Conservation (phyloP, 352 stramenopile species). For the Phytophthora multivora region DNA sequence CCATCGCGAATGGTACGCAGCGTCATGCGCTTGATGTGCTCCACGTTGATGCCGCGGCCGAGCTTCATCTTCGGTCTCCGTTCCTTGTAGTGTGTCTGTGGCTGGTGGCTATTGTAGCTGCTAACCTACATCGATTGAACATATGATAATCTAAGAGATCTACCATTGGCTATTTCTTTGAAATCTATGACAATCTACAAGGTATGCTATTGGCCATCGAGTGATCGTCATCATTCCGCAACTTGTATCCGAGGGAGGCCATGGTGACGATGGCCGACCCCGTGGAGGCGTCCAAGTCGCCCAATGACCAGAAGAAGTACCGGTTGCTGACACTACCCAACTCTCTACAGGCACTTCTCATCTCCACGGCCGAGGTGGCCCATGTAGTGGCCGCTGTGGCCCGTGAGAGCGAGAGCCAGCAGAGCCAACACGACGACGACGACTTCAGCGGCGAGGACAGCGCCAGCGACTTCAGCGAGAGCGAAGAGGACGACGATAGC, state of each 20-base stretch:
- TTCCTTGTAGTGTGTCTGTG: slow-evolving; percentile 22
- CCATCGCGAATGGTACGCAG: slow-evolving; percentile 82
- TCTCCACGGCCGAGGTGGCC: slow-evolving; percentile 58
- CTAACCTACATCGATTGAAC: no score
- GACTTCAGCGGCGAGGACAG: slow-evolving; percentile 19
- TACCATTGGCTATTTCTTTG: no score
- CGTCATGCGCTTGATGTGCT: slow-evolving; percentile 92
- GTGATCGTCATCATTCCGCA: slow-evolving; percentile 5
- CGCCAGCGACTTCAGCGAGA: slow-evolving; percentile 40
- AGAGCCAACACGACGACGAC: slow-evolving; percentile 23
- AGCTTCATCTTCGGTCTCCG: slow-evolving; percentile 60
- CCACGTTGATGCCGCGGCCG: slow-evolving; percentile 74
- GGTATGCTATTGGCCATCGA: background rate
- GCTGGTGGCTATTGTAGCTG: slow-evolving; percentile 1
- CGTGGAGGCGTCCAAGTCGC: slow-evolving; percentile 72
- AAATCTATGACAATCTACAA: no score
- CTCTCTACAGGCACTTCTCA: slow-evolving; percentile 74
- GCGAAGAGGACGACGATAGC: slow-evolving; percentile 34
- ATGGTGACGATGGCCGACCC: slow-evolving; percentile 31
- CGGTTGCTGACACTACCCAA: slow-evolving; percentile 81
- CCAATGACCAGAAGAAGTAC: slow-evolving; percentile 88
- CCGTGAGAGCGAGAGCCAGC: slow-evolving; percentile 34
- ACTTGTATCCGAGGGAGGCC: background rate
- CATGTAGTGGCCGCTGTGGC: slow-evolving; percentile 33
- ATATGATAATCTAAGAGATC: no score